These are phyloP conservation scores for Kodamaea neixiangensis DNA, from an alignment of 805 yeast genomes.

Conservation along the genomic window DNA sequence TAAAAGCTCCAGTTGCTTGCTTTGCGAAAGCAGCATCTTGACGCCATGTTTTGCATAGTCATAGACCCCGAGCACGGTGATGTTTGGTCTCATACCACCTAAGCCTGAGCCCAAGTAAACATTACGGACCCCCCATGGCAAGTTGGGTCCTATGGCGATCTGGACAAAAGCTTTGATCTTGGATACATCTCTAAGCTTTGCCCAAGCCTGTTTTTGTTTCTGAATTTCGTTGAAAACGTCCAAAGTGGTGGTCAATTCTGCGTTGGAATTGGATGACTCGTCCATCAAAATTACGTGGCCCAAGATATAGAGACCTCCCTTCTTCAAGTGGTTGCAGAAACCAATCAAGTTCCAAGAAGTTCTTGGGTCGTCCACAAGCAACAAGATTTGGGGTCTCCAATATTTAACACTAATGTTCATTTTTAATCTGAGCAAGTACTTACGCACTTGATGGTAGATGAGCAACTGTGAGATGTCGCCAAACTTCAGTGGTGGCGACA, in stretches of 20 bases:
- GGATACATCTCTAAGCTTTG: conserved; percentile 72
- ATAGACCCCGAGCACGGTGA: conserved; percentile 87
- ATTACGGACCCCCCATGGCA: conserved; percentile 95
- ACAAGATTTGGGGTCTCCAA: conserved; percentile 95
- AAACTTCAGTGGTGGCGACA: conserved; percentile 94
- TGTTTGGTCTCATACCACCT: conserved; percentile 99
- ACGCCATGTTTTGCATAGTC: conserved; percentile 55
- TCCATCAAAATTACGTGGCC: conserved; percentile 85
- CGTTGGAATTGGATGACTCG: conserved; percentile 19
- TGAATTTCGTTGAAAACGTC: conserved; percentile 64
- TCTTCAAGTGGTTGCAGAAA: conserved; percentile 91
- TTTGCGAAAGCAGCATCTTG: conserved; percentile 23
- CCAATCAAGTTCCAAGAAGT: conserved; percentile 89
- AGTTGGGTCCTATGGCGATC: conserved; percentile 79
- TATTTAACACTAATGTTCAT: conserved; percentile 91
- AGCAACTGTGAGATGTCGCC: conserved; percentile 97
- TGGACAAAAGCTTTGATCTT: conserved; percentile 93
- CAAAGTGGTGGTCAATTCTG: conserved; percentile 30
- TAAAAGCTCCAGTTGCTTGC: conserved; percentile 21
- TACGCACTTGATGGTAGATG: conserved; percentile 95
- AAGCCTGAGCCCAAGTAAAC: conserved; percentile 90
- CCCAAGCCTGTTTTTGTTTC: conserved; percentile 80
- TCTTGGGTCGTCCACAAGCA: conserved; percentile 88
- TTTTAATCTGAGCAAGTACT: conserved; percentile 76
- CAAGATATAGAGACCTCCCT: conserved; percentile 89